Evolutionary conservation across 129 eudicot genomes (phyloP).

Genomic region (Saposhnikovia divaricata): DNA sequence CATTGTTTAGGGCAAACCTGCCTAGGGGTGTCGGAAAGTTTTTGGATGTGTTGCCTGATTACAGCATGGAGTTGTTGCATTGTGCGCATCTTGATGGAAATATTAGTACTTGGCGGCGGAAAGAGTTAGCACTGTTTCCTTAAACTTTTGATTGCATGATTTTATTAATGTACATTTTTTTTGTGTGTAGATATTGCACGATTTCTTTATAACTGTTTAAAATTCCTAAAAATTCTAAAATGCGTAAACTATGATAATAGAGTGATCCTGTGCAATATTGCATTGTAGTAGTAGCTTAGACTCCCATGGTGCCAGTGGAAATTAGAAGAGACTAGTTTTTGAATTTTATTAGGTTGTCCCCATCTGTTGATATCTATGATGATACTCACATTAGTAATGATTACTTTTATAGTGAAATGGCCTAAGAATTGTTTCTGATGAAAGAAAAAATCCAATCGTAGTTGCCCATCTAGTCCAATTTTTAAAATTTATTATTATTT

Average conservation of each 20-base stretch:
- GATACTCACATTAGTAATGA: neutral
- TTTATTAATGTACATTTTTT: neutral
- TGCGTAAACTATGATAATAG: neutral
- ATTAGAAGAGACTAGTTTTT: neutral
- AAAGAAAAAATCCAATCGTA: neutral
- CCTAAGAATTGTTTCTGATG: neutral
- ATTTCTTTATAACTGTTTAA: too few species aligned
- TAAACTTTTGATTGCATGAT: neutral
- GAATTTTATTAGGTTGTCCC: neutral
- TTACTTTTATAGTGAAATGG: neutral
- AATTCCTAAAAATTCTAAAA: neutral
- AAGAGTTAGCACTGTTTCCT: slow-evolving; percentile 44
- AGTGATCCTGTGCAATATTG: neutral
- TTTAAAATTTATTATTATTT: neutral
- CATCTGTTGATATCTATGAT: neutral
- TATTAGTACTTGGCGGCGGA: slow-evolving; percentile 71
- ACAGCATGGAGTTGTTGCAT: slow-evolving; percentile 51
- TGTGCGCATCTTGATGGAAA: slow-evolving; percentile 90
- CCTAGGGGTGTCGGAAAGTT: slow-evolving; percentile 88
- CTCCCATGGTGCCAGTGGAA: neutral
- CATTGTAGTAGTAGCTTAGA: neutral
- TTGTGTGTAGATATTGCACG: neutral
- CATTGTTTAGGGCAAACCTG: slow-evolving; percentile 42
- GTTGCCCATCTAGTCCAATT: neutral
- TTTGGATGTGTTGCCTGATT: slow-evolving; percentile 73